Conservation (phyloP, 345 rosid genomes). For the Moricandia moricandioides region DNA sequence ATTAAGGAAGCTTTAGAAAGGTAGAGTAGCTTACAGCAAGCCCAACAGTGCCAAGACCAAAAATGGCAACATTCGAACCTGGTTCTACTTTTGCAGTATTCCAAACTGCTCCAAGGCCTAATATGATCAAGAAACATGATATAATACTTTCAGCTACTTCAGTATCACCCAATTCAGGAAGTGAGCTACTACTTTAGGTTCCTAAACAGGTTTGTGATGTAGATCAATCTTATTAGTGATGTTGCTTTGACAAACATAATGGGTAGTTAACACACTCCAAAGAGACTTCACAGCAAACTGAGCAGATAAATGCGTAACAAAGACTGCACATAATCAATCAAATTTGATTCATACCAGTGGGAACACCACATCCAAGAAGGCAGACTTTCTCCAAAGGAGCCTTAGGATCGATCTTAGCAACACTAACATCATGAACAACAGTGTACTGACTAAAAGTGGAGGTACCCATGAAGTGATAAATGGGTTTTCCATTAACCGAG, state of each 20-base stretch:
- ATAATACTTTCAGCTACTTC: neutral
- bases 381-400: conserved; percentile 98
- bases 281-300: too few species aligned
- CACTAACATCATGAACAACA: conserved; percentile 96
- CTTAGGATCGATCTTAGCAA: conserved; percentile 82
- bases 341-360: conserved; percentile 60
- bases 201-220: too few species aligned
- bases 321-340: neutral
- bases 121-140: neutral
- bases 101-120: conserved; percentile 99
- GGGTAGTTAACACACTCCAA: too few species aligned
- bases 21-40: conserved; percentile 75
- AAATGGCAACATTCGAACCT: conserved; percentile 85
- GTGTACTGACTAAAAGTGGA: conserved; percentile 98
- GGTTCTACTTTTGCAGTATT: conserved; percentile 97
- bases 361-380: conserved; percentile 99
- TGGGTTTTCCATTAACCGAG: conserved; percentile 79
- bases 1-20: neutral
- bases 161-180: neutral
- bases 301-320: too few species aligned
- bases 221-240: neutral
- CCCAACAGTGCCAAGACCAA: conserved; percentile 98
- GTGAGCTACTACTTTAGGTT: too few species aligned
- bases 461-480: conserved; percentile 98
- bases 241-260: neutral